Base-by-base conservation (phyloP, 2,329 filamentous ascomycete species). In the Aureobasidium vineae region DNA sequence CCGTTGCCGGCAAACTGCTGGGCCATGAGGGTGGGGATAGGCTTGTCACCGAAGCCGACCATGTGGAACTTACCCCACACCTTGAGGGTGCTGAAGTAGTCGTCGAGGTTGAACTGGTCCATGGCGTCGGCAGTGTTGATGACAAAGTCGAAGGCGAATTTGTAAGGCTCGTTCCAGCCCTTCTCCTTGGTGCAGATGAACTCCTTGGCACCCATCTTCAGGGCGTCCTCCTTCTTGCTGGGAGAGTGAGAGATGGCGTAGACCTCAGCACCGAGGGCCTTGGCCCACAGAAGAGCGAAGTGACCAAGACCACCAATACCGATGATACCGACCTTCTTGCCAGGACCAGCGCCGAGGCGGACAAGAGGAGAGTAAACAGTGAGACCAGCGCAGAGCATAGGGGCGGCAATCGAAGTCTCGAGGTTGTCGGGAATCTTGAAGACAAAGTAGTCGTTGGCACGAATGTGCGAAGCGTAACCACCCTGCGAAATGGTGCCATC, bases 41-140 rank as follows among this genome's bases (percentile, higher is more conserved):
- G 86, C 69, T 91, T 89, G 75, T 92, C 90, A 3, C 91, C 91
- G 73, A 95, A 82, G 49, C 90, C 91, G 64, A 94, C 90, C 73
- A 85, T 90, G 76, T 94, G 86, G 86, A 90, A 95, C 74, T 84
- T 85, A 67, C 89, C 90, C 79, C 92, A 90, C 66, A 94, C 88
- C 78, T 94, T 92, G 75, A 96, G 84, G 72, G 92, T 85, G 68
- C 85, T 86, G 73, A 96, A 85, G 80, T 95, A 96, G 70, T 88
- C 84, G 63, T 79, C 78, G 38, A 91, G 80, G 74, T 91, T 85
- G 78, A 91, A 91, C 61, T 87, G 85, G 73, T 86, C 81, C 61
- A 85, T 88, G 41, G 84, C 86, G 73, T 86, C 90, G 71, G 90
- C 88, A 8, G 86, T 88, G 83, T 89, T 91, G 80, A 92, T 77